Base-by-base conservation (phyloP, 164 flowering plant species). In the Pachysandra terminalis region DNA sequence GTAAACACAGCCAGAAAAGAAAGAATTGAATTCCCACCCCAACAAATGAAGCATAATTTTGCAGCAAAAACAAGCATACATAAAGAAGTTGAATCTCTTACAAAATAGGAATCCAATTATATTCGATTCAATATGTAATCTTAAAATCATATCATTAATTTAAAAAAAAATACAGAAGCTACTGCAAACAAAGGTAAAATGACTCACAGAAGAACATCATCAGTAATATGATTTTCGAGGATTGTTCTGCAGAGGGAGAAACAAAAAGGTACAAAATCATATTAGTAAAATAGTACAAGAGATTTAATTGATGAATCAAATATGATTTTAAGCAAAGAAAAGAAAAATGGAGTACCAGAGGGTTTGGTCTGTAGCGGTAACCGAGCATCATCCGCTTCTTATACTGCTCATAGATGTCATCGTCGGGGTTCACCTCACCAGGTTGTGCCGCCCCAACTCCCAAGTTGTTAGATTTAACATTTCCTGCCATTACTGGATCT, bases 361-460 rank as follows among this genome's bases (percentile, higher is more conserved):
- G 99, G 66, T 95, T 95, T 28, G 99, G 99, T 68, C 99, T 78
- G 85, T 90, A 64, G 15, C 84, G 82, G 54, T 95, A 95, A 54
- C 99, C 99, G 63, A 95, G 93, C 99, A 95, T 95, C 99, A 92
- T 95, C 54, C 99, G 85, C 82, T 95, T 95, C 83, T 95, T 95
- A 51, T 95, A 95, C 83, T 95, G 98, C 83, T 95, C 98, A 61
- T 91, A 95, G 67, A 95, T 95, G 74, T 95, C 98, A 80, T 95
- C 98, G 0, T 95, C 97, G 41, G 99, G 80, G 28, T 81, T 84
- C 23, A 95, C 97, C 72, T 92, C 99, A 2, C 93, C 97, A 23
- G 99, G 97, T 5, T 81, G 65, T 4, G 76, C 80, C 41, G 98
- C 99, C 68, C 99, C 99, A 73, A 95, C 96, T 21, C 99, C 97